These are phyloP conservation scores for Jaapia argillacea DNA, from an alignment of 768 basidiomycete species.

Conservation along the genomic window DNA sequence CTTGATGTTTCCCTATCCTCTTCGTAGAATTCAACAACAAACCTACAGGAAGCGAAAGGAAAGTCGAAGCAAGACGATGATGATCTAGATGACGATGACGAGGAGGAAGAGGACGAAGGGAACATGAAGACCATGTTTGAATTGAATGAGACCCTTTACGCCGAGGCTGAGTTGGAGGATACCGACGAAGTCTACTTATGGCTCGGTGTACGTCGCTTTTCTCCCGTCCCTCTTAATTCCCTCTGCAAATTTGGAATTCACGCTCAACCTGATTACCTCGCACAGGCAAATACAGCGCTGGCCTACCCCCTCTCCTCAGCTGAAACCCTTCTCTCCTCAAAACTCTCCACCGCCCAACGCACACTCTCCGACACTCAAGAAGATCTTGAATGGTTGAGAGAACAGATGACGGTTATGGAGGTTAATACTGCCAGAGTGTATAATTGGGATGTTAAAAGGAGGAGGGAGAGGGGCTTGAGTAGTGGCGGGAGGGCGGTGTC, in stretches of 20 bases:
- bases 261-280: no score
- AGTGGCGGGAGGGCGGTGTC: no score
- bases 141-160: slow-evolving; percentile 90
- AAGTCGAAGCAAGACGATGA: slow-evolving; percentile 33
- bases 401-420: slow-evolving; percentile 96
- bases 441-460: slow-evolving; percentile 89
- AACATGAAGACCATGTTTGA: slow-evolving; percentile 78
- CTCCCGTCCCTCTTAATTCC: slow-evolving; percentile 1
- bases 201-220: slow-evolving; percentile 68
- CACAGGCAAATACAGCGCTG: slow-evolving; percentile 94
- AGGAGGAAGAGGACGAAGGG: slow-evolving; percentile 39
- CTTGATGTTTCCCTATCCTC: no score
- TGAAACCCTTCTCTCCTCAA: slow-evolving; percentile 59
- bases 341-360: slow-evolving; percentile 61
- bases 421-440: slow-evolving; percentile 91
- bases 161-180: slow-evolving; percentile 82
- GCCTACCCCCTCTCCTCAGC: slow-evolving; percentile 84
- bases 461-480: slow-evolving; percentile 46
- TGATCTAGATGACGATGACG: slow-evolving; percentile 39
- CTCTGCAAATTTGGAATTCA: background rate
- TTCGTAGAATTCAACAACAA: no score
- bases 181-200: slow-evolving; percentile 88
- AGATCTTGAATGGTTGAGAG: slow-evolving; percentile 87
- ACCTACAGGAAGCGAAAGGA: slow-evolving; percentile 48
- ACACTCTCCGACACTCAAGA: slow-evolving; percentile 63